Evolutionary conservation across 2,329 filamentous ascomycete genomes (phyloP).

Genomic region (Ceratocystis cubensis): DNA sequence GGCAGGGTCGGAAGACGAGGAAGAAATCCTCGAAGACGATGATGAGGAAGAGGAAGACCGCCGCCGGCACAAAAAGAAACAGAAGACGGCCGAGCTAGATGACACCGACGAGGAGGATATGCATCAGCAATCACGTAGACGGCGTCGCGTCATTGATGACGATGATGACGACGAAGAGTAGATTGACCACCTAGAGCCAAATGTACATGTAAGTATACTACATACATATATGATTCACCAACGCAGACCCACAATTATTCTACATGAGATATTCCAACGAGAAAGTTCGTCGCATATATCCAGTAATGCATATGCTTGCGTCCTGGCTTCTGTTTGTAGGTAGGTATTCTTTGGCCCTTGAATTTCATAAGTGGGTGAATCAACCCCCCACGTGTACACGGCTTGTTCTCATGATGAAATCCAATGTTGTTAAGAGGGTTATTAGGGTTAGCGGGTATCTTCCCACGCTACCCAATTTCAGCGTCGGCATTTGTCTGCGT

Average conservation of each 20-base stretch:
- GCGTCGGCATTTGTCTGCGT: not conserved
- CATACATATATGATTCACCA: not conserved
- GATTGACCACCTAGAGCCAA: not conserved
- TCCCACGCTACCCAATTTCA: not conserved
- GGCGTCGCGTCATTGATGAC: slow-evolving; percentile 46
- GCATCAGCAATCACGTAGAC: slow-evolving; percentile 40
- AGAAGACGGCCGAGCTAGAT: slow-evolving; percentile 39
- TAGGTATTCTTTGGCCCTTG: no score
- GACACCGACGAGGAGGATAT: slow-evolving; percentile 39
- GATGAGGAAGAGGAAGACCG: slow-evolving; percentile 28
- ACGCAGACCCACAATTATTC: not conserved
- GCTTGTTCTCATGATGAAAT: no score
- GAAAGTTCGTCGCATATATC: no score
- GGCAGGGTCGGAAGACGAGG: slow-evolving; percentile 51
- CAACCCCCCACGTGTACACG: no score
- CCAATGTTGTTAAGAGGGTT: not conserved
- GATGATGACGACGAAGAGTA: slow-evolving; percentile 44
- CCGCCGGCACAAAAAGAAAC: slow-evolving; percentile 37
- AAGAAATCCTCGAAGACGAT: slow-evolving; percentile 46
- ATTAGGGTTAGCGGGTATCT: not conserved
- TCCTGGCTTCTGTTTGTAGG: no score
- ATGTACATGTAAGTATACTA: not conserved
- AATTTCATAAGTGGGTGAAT: no score
- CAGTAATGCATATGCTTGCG: no score
- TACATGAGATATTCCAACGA: not conserved